Evolutionary conservation across 805 yeast genomes (phyloP).

Genomic region (Ogataea pignaliae): DNA sequence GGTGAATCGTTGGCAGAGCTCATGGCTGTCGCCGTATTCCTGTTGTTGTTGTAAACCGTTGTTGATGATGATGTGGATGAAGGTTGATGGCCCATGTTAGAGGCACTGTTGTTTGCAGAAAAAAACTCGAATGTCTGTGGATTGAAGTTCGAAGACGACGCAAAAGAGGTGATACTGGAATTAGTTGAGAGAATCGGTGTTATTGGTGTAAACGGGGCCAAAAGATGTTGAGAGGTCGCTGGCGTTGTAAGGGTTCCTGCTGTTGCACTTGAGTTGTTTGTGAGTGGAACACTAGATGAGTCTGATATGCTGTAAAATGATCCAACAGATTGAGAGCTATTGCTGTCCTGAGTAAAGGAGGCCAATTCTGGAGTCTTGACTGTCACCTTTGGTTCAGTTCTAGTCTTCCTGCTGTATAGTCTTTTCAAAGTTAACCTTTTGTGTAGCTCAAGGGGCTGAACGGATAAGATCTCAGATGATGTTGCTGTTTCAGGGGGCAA

Average conservation of each 20-base stretch:
- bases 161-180: constrained; percentile 17
- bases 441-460: neutral
- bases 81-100: too few species aligned
- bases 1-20: too few species aligned
- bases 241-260: constrained; percentile 6
- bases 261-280: neutral
- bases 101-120: neutral
- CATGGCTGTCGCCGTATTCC: too few species aligned
- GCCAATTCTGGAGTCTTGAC: neutral
- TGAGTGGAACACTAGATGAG: too few species aligned
- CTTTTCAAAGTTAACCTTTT: constrained; percentile 11
- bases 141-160: constrained; percentile 7
- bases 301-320: neutral
- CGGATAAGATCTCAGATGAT: neutral
- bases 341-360: neutral
- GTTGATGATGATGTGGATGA: neutral
- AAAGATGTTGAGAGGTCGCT: neutral
- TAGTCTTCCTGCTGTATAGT: constrained; percentile 13
- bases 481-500: neutral
- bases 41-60: neutral
- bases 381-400: constrained; percentile 6
- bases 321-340: neutral
- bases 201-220: constrained; percentile 15
- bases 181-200: constrained; percentile 23
- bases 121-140: constrained; percentile 2